These are phyloP conservation scores for Carex kokanica DNA, from an alignment of 176 grass and related monocot species.

Conservation along the genomic window DNA sequence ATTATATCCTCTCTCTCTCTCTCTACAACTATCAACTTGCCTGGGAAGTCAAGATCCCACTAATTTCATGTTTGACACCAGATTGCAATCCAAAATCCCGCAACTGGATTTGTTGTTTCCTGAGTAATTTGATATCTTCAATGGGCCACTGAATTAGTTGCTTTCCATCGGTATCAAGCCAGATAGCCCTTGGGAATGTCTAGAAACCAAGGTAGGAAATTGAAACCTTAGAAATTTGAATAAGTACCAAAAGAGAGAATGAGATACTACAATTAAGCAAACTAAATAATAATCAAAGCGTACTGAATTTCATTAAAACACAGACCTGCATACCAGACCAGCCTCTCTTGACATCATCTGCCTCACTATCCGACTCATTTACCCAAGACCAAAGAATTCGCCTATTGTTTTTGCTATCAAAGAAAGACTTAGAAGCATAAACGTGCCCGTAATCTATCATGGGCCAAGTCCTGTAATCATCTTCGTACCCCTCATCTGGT, in stretches of 20 bases:
- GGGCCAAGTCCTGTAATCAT: slow-evolving; percentile 42
- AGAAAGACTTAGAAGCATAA: slow-evolving; percentile 80
- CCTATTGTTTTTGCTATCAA: slow-evolving; percentile 41
- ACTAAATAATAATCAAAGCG: background rate
- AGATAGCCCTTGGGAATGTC: slow-evolving; percentile 56
- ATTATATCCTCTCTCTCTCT: no score
- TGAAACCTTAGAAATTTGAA: slow-evolving; percentile 1
- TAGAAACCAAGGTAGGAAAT: slow-evolving; percentile 8
- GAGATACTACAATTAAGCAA: background rate
- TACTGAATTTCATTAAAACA: background rate
- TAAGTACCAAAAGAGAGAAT: background rate
- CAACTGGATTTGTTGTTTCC: slow-evolving; percentile 40
- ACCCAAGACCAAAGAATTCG: slow-evolving; percentile 70
- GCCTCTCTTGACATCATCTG: slow-evolving; percentile 41
- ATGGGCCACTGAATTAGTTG: slow-evolving; percentile 65
- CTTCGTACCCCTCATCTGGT: slow-evolving; percentile 28
- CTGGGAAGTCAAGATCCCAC: slow-evolving; percentile 41
- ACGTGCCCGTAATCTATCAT: slow-evolving; percentile 58
- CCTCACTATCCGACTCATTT: slow-evolving; percentile 54
- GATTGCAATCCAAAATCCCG: slow-evolving; percentile 31
- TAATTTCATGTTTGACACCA: slow-evolving; percentile 45
- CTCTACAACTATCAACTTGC: slow-evolving; percentile 6
- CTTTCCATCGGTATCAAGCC: slow-evolving; percentile 61
- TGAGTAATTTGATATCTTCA: slow-evolving; percentile 67
- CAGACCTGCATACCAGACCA: slow-evolving; percentile 71